Evolutionary conservation across 2,329 filamentous ascomycete species (phyloP).

Genomic region (Pseudogymnoascus sp.): DNA sequence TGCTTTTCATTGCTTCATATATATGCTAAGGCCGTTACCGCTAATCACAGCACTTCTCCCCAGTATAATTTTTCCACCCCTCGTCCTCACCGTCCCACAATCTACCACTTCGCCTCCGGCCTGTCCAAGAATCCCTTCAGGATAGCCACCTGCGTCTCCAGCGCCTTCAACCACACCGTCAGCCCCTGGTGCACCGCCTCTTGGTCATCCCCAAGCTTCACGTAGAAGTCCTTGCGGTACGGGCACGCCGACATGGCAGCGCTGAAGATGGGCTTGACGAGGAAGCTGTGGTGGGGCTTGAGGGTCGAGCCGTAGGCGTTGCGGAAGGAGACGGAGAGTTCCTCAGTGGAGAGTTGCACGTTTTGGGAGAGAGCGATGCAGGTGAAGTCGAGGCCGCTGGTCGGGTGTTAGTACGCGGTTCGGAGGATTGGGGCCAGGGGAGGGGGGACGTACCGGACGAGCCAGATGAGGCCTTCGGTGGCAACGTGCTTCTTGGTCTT

Average conservation of each 20-base stretch:
- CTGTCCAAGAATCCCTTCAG: slow-evolving; percentile 57
- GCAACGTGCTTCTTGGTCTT: slow-evolving; percentile 84
- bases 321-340: slow-evolving; percentile 83
- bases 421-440: not conserved
- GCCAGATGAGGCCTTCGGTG: slow-evolving; percentile 85
- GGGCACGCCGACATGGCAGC: slow-evolving; percentile 90
- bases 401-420: slow-evolving; percentile 12
- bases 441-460: slow-evolving; percentile 60
- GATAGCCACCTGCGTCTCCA: slow-evolving; percentile 75
- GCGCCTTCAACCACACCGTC: slow-evolving; percentile 63
- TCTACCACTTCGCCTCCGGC: slow-evolving; percentile 41
- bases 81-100: not conserved
- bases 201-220: slow-evolving; percentile 68
- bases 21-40: slow-evolving; percentile 6
- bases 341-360: slow-evolving; percentile 58
- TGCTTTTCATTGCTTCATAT: not conserved
- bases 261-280: slow-evolving; percentile 87
- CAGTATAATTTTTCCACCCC: not conserved
- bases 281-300: slow-evolving; percentile 83
- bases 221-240: slow-evolving; percentile 89
- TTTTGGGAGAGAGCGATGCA: slow-evolving; percentile 76
- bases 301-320: slow-evolving; percentile 78
- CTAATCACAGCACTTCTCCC: not conserved
- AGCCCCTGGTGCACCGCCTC: slow-evolving; percentile 59
- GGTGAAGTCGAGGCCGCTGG: slow-evolving; percentile 89